Evolutionary conservation across 371 early-diverging fungal species (phyloP).

Genomic region (Apophysomyces variabilis): DNA sequence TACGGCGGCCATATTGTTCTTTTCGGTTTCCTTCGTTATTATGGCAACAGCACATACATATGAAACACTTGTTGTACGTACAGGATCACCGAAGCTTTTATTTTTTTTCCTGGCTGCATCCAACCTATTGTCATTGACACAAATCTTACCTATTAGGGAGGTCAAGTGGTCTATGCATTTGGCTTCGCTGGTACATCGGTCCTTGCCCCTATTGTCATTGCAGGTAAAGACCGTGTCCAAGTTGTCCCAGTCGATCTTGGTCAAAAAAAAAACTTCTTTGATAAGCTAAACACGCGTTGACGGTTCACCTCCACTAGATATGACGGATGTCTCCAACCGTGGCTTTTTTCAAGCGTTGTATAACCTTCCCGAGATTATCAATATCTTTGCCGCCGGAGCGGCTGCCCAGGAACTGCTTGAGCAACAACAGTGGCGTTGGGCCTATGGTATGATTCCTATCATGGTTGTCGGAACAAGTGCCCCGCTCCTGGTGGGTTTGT

Average conservation of each 20-base stretch:
- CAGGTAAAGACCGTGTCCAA: constrained; percentile 26
- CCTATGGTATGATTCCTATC: constrained; percentile 27
- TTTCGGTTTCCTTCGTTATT: constrained; percentile 21
- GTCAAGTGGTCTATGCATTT: constrained; percentile 40
- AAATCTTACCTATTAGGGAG: constrained; percentile 26
- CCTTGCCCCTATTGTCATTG: constrained; percentile 42
- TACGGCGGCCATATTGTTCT: constrained; percentile 22
- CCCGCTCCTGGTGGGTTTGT: constrained; percentile 39
- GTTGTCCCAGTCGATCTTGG: no score
- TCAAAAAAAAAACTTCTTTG: no score
- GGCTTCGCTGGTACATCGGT: constrained; percentile 38
- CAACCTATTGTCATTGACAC: no score
- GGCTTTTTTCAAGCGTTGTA: constrained; percentile 36
- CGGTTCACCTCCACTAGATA: constrained; percentile 19
- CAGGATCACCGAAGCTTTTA: no score
- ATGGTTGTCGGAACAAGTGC: constrained; percentile 32
- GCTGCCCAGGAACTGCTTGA: constrained; percentile 25
- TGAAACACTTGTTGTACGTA: constrained; percentile 28
- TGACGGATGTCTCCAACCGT: constrained; percentile 27
- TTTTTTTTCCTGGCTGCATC: no score
- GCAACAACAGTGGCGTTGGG: constrained; percentile 27
- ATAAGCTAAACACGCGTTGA: no score
- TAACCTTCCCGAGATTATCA: constrained; percentile 42
- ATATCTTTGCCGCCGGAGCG: constrained; percentile 31
- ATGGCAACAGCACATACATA: constrained; percentile 27